Conservation (phyloP, 164 flowering plant genomes). For the Vitis riparia region DNA sequence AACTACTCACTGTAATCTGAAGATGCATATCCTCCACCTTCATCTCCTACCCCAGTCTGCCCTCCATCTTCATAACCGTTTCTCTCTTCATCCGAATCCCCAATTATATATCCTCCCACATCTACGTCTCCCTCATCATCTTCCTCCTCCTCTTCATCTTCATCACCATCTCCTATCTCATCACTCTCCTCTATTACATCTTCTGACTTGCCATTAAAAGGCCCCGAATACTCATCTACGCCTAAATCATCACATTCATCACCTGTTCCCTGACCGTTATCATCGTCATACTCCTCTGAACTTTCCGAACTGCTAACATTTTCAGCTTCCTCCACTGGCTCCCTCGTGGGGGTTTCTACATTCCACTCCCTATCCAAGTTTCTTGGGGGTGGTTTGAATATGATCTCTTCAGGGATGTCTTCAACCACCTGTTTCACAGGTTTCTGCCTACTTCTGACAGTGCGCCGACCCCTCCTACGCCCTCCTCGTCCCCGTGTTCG, state of each 20-base stretch:
- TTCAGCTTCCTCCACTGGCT: slow-evolving; percentile 32
- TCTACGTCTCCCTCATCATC: slow-evolving; percentile 22
- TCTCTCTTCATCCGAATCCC: slow-evolving; percentile 37
- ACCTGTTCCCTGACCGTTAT: slow-evolving; percentile 45
- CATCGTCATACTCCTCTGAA: slow-evolving; percentile 53
- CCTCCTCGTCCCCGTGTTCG: slow-evolving; percentile 55
- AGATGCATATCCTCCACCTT: slow-evolving; percentile 41
- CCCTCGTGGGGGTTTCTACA: slow-evolving; percentile 25
- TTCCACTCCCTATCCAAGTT: slow-evolving; percentile 34
- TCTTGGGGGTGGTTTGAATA: slow-evolving; percentile 15
- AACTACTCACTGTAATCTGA: slow-evolving; percentile 62
- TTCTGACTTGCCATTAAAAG: slow-evolving; percentile 26
- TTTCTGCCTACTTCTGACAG: slow-evolving; percentile 43
- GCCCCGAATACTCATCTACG: slow-evolving; percentile 22
- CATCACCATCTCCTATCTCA: slow-evolving; percentile 34
- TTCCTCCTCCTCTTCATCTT: slow-evolving; percentile 20
- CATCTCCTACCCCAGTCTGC: slow-evolving; percentile 36
- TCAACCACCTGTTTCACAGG: slow-evolving; percentile 30
- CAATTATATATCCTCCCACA: slow-evolving; percentile 29
- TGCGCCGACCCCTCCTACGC: slow-evolving; percentile 53
- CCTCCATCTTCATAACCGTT: slow-evolving; percentile 26
- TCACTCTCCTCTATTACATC: slow-evolving; percentile 37
- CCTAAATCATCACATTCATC: slow-evolving; percentile 48
- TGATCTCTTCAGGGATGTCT: slow-evolving; percentile 12
- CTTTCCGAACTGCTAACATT: slow-evolving; percentile 41